Evolutionary conservation across 768 basidiomycete species (phyloP).

Genomic region (Cystobasidium tubakii): DNA sequence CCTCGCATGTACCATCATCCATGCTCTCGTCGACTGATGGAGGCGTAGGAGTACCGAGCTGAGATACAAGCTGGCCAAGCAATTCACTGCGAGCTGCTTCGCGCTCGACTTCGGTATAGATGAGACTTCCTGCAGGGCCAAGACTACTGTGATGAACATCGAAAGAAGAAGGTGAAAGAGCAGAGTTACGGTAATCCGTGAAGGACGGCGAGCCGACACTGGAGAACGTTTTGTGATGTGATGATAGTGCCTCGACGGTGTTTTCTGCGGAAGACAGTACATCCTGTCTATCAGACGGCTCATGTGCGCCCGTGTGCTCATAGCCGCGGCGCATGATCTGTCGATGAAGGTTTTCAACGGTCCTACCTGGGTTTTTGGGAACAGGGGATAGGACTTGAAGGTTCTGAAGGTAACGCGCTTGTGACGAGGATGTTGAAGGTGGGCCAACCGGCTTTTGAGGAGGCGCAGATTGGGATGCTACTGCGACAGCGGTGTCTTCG

Average conservation of each 20-base stretch:
- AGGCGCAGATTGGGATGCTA: background rate
- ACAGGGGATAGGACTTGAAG: background rate
- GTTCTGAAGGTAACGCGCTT: background rate
- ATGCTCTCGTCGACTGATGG: background rate
- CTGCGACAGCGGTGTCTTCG: background rate
- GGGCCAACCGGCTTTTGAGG: background rate
- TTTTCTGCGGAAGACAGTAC: background rate
- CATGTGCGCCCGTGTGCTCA: background rate
- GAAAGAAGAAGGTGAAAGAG: background rate
- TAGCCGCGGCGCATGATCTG: background rate
- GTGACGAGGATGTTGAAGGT: background rate
- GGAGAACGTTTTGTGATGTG: background rate
- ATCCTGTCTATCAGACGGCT: background rate
- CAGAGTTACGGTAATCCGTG: constrained; percentile 3
- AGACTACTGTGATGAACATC: background rate
- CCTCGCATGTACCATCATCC: background rate
- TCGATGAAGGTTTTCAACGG: background rate
- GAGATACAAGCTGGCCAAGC: background rate
- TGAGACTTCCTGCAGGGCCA: background rate
- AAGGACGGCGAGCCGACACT: background rate
- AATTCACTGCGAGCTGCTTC: background rate
- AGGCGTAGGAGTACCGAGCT: background rate
- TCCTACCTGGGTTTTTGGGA: background rate
- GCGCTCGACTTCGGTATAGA: background rate
- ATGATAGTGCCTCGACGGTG: background rate